A percentile compares a stretch with the other conserved stretches of the same genome.
These are phyloP conservation scores for Podaxis rugospora DNA, from an alignment of 768 basidiomycete genomes.

Conservation along the genomic window DNA sequence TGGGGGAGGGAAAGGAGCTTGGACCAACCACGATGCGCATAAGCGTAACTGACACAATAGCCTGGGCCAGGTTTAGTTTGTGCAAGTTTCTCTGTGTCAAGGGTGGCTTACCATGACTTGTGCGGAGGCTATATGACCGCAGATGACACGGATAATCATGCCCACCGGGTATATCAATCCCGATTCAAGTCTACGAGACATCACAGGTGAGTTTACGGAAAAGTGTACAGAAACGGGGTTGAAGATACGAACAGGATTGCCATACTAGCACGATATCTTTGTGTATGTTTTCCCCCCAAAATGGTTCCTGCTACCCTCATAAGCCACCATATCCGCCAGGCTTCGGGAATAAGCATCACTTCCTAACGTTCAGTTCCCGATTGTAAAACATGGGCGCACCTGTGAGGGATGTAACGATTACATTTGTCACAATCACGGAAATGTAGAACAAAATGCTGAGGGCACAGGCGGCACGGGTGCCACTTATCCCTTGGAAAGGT, in stretches of 20 bases:
- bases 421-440: background rate
- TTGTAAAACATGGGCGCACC: background rate
- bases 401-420: background rate
- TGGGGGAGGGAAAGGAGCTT: background rate
- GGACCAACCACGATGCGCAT: background rate
- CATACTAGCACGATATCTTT: background rate
- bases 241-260: background rate
- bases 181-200: background rate
- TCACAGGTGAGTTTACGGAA: background rate
- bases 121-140: too few species aligned
- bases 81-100: too few species aligned
- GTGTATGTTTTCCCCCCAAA: background rate
- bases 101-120: too few species aligned
- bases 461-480: too few species aligned
- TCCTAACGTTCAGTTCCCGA: background rate
- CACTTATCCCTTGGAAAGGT: background rate
- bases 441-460: background rate
- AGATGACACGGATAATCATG: too few species aligned
- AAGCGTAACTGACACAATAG: background rate
- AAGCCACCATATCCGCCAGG: background rate
- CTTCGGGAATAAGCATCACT: background rate
- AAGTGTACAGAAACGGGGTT: background rate
- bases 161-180: too few species aligned
- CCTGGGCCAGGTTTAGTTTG: too few species aligned
- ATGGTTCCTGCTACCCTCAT: background rate